Percentiles rank a stretch among this genome's conserved stretches.
Conservation (phyloP, 192 early-diverging fungal genomes). For the Entomortierella beljakovae region DNA sequence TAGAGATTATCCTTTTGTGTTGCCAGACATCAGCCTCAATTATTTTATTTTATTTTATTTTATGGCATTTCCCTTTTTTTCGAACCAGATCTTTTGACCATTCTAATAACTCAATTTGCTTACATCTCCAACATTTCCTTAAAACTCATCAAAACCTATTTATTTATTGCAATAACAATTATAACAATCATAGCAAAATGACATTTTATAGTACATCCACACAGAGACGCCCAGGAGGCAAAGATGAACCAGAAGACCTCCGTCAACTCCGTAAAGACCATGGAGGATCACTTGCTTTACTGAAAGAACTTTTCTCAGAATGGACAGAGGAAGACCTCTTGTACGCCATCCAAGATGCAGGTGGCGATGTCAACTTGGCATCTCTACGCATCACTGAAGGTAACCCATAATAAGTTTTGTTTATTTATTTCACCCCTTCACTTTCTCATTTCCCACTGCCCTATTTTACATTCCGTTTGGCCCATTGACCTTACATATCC, state of each 20-base stretch:
- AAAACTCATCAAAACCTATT: not conserved
- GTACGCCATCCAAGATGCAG: slow-evolving; percentile 84
- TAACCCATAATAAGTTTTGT: slow-evolving; percentile 24
- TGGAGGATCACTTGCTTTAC: slow-evolving; percentile 65
- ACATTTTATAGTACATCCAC: slow-evolving; percentile 36
- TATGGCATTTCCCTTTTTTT: not conserved
- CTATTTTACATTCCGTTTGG: not conserved
- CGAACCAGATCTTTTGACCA: not conserved
- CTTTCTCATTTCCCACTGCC: slow-evolving; percentile 1
- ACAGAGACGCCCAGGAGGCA: slow-evolving; percentile 46
- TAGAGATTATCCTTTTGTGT: too few relatives aligned
- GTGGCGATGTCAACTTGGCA: slow-evolving; percentile 86
- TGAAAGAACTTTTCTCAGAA: slow-evolving; percentile 79
- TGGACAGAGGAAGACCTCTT: slow-evolving; percentile 94
- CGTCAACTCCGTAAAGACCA: slow-evolving; percentile 73
- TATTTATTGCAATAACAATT: not conserved
- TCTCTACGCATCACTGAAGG: slow-evolving; percentile 86
- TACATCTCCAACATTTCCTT: not conserved
- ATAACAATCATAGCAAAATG: slow-evolving; percentile 8
- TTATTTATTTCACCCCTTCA: not conserved
- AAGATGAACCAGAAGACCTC: slow-evolving; percentile 67
- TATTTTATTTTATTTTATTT: too few relatives aligned
- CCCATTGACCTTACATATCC: not conserved
- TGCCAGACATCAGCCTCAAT: too few relatives aligned
- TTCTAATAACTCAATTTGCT: not conserved